Evolutionary conservation across 257 asterid genomes (phyloP), one percentile per base, ranked within the genome.

Genomic region (Ligustrum vulgare): DNA sequence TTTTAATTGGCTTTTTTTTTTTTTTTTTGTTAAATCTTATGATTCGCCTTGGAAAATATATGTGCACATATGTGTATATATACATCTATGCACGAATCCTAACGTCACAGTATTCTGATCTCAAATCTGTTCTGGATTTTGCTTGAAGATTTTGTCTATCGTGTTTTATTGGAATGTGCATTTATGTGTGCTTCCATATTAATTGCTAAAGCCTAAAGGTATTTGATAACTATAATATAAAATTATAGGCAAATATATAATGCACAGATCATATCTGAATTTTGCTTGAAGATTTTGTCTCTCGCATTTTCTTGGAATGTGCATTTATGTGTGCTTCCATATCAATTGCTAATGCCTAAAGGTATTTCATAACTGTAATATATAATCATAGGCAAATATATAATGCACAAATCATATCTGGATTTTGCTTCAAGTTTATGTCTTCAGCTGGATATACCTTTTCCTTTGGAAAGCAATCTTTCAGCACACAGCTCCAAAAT

Each of bases 341-440:
- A 12, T 7, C 8, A 41, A 41, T 41, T 41, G 49, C 13, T 41
- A n/a, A n/a, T n/a, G n/a, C n/a, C n/a, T n/a, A 8, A 41, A 41
- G 15, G 49, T 41, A 41, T 41, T 41, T 41, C 3, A 41, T 41
- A 5, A 41, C 1, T 0, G 3, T 41, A 41, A 2, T 41, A 41
- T 41, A 41, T 1, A 41, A 41, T 41, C 8, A 8, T 18, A n/a
- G 18, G 23, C 4, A 51, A 0, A 16, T 18, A 51, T 51, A 51
- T 28, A 28, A 28, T 23, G 10, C 62, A 5, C 62, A 8, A 2
- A 51, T 6, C 62, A 51, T 51, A 18, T 51, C 22, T 51, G 62
- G 22, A 15, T 18, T 18, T 51, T 51, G 62, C 62, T 51, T 51
- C 62, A 8, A 72, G 4, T 71, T 75, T 45, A 35, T 35, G 79